Evolutionary conservation across 345 rosid genomes (phyloP).

Genomic region (Pistacia atlantica): DNA sequence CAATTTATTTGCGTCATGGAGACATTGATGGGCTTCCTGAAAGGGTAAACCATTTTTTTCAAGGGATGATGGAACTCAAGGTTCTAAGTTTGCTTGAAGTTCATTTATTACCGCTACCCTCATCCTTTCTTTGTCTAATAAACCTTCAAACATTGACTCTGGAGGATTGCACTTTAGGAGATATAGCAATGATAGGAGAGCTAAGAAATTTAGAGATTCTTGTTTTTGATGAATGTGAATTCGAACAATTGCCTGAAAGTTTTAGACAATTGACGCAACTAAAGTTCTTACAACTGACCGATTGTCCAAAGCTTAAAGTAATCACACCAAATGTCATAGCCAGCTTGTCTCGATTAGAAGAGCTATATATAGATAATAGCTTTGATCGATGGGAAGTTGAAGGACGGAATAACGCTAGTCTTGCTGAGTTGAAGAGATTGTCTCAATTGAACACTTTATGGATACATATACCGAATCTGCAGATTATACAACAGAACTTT

Average conservation of each 20-base stretch:
- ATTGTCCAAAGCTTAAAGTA: neutral
- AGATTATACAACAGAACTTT: too few relatives aligned
- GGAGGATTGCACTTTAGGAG: neutral
- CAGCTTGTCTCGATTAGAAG: conserved; percentile 20
- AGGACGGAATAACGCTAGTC: too few relatives aligned
- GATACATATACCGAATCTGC: too few relatives aligned
- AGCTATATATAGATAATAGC: too few relatives aligned
- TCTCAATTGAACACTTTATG: too few relatives aligned
- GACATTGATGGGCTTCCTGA: conserved; percentile 12
- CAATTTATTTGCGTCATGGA: neutral
- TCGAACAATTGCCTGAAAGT: conserved; percentile 12
- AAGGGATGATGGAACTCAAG: neutral
- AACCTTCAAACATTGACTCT: conserved; percentile 7
- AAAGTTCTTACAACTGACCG: conserved; percentile 8
- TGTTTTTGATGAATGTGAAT: neutral
- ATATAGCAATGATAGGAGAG: neutral
- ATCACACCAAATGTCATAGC: conserved; percentile 6
- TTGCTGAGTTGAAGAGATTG: too few relatives aligned
- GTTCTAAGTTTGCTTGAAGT: neutral
- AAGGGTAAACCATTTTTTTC: conserved; percentile 4
- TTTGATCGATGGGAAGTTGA: too few relatives aligned
- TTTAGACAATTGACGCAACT: conserved; percentile 14
- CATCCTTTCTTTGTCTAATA: conserved; percentile 3
- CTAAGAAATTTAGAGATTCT: conserved; percentile 4
- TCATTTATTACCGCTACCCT: conserved; percentile 10